Base-by-base conservation (phyloP, 768 basidiomycete species). In the Suillus brevipes region DNA sequence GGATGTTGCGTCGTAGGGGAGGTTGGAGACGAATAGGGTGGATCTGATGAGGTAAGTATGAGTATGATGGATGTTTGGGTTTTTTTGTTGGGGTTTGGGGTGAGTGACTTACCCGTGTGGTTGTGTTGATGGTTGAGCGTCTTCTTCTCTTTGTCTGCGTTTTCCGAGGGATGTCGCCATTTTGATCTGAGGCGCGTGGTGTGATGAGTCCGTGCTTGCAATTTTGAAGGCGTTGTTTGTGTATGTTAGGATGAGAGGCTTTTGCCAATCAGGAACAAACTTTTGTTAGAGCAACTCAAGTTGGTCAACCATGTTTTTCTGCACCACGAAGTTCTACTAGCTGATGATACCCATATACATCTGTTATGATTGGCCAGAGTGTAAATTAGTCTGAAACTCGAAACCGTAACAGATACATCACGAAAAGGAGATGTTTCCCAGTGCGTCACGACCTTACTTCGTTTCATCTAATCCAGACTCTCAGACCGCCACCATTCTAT, bases 11-110 rank as follows among this genome's bases (percentile, higher is more conserved):
- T 88, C 86, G 74, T 93, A 96, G 0, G 97, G 94, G 45, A 99
- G 80, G 78, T 95, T 95, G 12, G 94, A 95, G 62, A 99, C 89
- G 77, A 98, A 98, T 63, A 99, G 79, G 0, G 95, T 98, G 20
- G 94, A 87, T 40, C 92, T 91, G 64, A 18, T 42, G 12, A 60
- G 67, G 49, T n/a, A n/a, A n/a, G n/a, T n/a, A n/a, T n/a, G n/a
- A 4, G 31, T 31, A 4, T 31, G 31, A 31, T 31, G 31, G 31
- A 31, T 31, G 31, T 31, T 31, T 31, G 3, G 3, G 31, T 31
- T 31, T 31, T 31, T 31, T 31, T 31, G 4, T 31, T 28, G 3
- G 28, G 31, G 2, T 31, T 2, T 31, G 31, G 31, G 31, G 28
- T 28, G 3, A 31, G 31, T 2, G 2, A 66, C 74, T 55, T 63